Conservation (phyloP, 176 grass and related monocot genomes). For the Oryza meyeriana region DNA sequence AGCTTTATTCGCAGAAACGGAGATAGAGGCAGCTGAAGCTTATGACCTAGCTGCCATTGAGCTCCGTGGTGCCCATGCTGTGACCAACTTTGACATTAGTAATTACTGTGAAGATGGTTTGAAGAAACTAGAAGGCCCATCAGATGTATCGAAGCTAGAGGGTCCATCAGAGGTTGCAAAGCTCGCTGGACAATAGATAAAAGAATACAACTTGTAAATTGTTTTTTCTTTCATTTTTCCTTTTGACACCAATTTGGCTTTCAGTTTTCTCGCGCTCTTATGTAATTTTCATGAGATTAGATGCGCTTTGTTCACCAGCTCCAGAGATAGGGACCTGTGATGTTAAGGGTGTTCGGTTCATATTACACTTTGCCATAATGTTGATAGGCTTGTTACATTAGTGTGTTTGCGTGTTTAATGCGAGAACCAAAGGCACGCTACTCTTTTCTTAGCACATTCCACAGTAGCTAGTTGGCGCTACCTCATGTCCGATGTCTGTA, state of each 20-base stretch:
- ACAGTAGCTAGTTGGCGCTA: no score
- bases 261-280: not conserved
- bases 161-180: constrained; percentile 38
- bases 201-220: constrained; percentile 43
- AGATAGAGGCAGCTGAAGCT: constrained; percentile 90
- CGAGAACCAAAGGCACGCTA: no score
- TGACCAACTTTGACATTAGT: constrained; percentile 89
- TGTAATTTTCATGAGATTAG: not conserved
- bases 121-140: constrained; percentile 43
- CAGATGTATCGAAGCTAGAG: constrained; percentile 24
- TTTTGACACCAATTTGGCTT: not conserved
- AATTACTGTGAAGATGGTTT: constrained; percentile 65
- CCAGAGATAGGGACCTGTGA: not conserved
- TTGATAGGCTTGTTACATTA: not conserved
- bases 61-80: constrained; percentile 72
- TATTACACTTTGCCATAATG: not conserved
- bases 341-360: not conserved
- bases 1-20: constrained; percentile 59
- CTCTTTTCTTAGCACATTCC: no score
- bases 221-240: constrained; percentile 24
- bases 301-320: not conserved
- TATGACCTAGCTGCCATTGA: constrained; percentile 96
- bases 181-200: constrained; percentile 42
- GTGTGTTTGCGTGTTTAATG: not conserved
- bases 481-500: no score